phyloP scores from a whole-genome alignment of 345 rosid genomes.

The Mangifera indica region DNA sequence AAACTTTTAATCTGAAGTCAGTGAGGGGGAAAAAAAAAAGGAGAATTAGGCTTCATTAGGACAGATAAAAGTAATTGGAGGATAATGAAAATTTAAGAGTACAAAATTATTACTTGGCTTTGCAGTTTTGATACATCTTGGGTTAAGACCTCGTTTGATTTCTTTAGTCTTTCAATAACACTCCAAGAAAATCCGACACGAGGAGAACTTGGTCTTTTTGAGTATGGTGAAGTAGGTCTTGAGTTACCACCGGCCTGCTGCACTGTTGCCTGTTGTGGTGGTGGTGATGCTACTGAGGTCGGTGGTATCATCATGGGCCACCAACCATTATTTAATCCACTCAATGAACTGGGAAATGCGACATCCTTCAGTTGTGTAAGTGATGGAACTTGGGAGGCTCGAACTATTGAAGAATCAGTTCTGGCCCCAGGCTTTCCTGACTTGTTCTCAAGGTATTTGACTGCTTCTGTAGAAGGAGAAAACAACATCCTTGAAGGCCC shows the following conservation, averaged over 20 bases:
- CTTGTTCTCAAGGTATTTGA: slow-evolving; percentile 66
- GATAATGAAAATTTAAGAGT: slow-evolving; percentile 18
- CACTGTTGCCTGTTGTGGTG: slow-evolving; percentile 30
- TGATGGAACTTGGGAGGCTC: slow-evolving; percentile 80
- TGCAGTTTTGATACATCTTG: slow-evolving; percentile 74
- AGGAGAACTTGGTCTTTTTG: slow-evolving; percentile 71
- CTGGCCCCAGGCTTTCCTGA: slow-evolving; percentile 53
- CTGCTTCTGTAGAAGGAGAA: slow-evolving; percentile 62
- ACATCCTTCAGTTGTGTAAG: slow-evolving; percentile 62
- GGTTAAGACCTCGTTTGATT: slow-evolving; percentile 75
- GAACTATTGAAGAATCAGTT: slow-evolving; percentile 49
- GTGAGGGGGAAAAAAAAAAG: slow-evolving; percentile 15
- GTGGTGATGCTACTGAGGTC: slow-evolving; percentile 8
- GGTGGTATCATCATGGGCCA: slow-evolving; percentile 40
- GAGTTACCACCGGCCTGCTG: slow-evolving; percentile 41
- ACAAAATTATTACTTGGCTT: slow-evolving; percentile 49
- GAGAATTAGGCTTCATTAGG: not conserved
- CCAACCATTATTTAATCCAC: slow-evolving; percentile 61
- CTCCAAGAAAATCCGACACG: slow-evolving; percentile 71
- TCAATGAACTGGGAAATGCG: slow-evolving; percentile 71
- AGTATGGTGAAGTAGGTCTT: slow-evolving; percentile 60
- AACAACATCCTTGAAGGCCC: slow-evolving; percentile 58
- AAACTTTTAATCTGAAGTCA: slow-evolving; percentile 52
- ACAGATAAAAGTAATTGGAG: not conserved
- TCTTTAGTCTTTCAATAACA: slow-evolving; percentile 76